These are phyloP conservation scores for Talaromyces rugulosus DNA, from an alignment of 2,329 filamentous ascomycete genomes.

Conservation along the genomic window DNA sequence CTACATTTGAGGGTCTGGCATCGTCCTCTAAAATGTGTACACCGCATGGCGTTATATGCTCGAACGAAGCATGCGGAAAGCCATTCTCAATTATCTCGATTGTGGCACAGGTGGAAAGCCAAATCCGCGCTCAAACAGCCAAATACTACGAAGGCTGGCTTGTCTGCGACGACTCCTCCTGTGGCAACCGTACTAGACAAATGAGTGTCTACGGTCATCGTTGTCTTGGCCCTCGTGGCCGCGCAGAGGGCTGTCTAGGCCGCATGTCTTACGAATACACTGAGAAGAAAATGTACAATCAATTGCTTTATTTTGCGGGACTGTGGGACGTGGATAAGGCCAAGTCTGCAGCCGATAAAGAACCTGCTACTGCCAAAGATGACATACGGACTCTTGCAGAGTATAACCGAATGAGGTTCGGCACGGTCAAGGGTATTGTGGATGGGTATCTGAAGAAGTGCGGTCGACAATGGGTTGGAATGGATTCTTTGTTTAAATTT, in stretches of 20 bases:
- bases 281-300: conserved; percentile 91
- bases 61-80: conserved; percentile 58
- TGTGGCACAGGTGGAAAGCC: conserved; percentile 80
- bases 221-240: conserved; percentile 81
- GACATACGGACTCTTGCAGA: conserved; percentile 69
- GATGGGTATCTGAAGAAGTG: conserved; percentile 85
- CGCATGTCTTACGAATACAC: conserved; percentile 83
- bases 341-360: conserved; percentile 49
- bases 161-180: conserved; percentile 82
- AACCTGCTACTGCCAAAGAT: conserved; percentile 53
- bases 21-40: conserved; percentile 58
- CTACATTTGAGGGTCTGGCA: conserved; percentile 72
- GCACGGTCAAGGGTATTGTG: conserved; percentile 69
- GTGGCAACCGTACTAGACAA: conserved; percentile 80
- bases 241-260: conserved; percentile 78
- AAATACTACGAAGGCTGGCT: conserved; percentile 93
- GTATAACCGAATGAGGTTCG: conserved; percentile 77
- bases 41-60: conserved; percentile 71
- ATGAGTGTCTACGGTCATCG: conserved; percentile 89
- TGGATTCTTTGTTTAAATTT: conserved; percentile 76
- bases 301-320: conserved; percentile 79
- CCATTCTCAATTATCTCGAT: conserved; percentile 67
- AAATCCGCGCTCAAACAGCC: conserved; percentile 72
- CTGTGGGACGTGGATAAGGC: conserved; percentile 90
- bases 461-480: conserved; percentile 86